Percentiles rank a stretch among this genome's conserved stretches.
Conservation (phyloP, 345 rosid species). For the Laguncularia racemosa region DNA sequence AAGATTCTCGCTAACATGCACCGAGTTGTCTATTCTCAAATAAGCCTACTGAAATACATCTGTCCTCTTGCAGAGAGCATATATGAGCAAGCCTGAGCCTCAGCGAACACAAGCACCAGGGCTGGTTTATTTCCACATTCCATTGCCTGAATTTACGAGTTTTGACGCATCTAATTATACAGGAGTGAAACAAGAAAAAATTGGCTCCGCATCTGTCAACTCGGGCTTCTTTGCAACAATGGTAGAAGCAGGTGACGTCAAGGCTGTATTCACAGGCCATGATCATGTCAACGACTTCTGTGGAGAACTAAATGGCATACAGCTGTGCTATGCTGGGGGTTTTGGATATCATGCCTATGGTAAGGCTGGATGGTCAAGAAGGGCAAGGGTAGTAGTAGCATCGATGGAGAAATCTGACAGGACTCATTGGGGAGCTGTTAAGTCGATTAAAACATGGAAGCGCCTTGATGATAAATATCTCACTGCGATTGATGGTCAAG, state of each 20-base stretch:
- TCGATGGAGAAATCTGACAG: constrained; percentile 51
- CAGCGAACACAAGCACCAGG: constrained; percentile 73
- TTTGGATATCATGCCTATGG: constrained; percentile 96
- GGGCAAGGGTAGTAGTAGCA: constrained; percentile 68
- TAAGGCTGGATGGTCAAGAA: constrained; percentile 83
- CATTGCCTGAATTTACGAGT: constrained; percentile 61
- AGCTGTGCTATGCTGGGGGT: constrained; percentile 93
- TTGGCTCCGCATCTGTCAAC: constrained; percentile 64
- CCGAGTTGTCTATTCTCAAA: no score
- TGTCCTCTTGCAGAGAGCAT: constrained; percentile 38
- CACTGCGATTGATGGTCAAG: constrained; percentile 52
- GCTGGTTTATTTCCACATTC: constrained; percentile 87
- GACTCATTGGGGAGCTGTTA: constrained; percentile 65
- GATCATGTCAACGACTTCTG: constrained; percentile 93
- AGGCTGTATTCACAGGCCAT: constrained; percentile 83
- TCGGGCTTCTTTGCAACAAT: constrained; percentile 84
- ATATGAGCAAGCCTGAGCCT: constrained; percentile 43
- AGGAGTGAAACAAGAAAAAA: constrained; percentile 66
- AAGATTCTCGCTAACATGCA: no score
- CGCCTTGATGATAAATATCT: constrained; percentile 70
- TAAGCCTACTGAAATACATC: no score
- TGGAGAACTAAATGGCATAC: constrained; percentile 47
- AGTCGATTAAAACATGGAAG: constrained; percentile 86
- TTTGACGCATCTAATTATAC: constrained; percentile 51
- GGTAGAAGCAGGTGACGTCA: constrained; percentile 76